Conservation (phyloP, 2,329 filamentous ascomycete species). For the Pseudocercospora pini-densiflorae region DNA sequence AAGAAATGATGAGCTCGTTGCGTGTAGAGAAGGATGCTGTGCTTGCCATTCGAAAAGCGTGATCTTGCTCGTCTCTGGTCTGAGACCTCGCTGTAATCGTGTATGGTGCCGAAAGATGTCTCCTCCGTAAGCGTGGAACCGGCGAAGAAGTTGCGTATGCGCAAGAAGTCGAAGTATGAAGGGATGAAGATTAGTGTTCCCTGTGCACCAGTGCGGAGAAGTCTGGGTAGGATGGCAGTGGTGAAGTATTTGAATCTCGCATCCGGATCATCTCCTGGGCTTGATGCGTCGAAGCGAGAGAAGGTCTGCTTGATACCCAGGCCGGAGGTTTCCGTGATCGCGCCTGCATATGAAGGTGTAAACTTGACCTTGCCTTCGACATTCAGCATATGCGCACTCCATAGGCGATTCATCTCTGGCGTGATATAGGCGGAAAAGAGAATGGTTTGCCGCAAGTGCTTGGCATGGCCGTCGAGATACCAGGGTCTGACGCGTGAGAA, state of each 20-base stretch:
- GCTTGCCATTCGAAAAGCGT: slow-evolving; percentile 82
- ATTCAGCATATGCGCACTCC: slow-evolving; percentile 77
- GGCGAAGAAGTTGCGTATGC: slow-evolving; percentile 89
- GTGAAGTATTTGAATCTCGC: slow-evolving; percentile 90
- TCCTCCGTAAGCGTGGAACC: slow-evolving; percentile 63
- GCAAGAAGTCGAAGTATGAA: slow-evolving; percentile 92
- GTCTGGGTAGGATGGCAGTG: slow-evolving; percentile 74
- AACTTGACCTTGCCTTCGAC: slow-evolving; percentile 78
- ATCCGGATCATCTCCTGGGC: slow-evolving; percentile 78
- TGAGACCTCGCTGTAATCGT: slow-evolving; percentile 80
- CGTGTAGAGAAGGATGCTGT: slow-evolving; percentile 85
- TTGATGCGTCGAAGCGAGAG: slow-evolving; percentile 76
- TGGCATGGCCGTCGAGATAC: slow-evolving; percentile 89
- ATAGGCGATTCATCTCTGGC: slow-evolving; percentile 82
- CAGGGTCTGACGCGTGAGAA: slow-evolving; percentile 87
- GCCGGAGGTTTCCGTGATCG: slow-evolving; percentile 59
- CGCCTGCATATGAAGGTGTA: slow-evolving; percentile 67
- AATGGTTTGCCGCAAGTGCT: slow-evolving; percentile 82
- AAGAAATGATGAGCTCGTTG: slow-evolving; percentile 97
- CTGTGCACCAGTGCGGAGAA: slow-evolving; percentile 62
- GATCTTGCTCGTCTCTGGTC: slow-evolving; percentile 84
- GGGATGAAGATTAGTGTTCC: slow-evolving; percentile 90
- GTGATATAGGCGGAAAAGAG: slow-evolving; percentile 82
- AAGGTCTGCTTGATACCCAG: slow-evolving; percentile 84
- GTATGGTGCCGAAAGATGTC: slow-evolving; percentile 78